Base-by-base conservation (phyloP, 805 yeast genomes). In the Kuraishia borneana region DNA sequence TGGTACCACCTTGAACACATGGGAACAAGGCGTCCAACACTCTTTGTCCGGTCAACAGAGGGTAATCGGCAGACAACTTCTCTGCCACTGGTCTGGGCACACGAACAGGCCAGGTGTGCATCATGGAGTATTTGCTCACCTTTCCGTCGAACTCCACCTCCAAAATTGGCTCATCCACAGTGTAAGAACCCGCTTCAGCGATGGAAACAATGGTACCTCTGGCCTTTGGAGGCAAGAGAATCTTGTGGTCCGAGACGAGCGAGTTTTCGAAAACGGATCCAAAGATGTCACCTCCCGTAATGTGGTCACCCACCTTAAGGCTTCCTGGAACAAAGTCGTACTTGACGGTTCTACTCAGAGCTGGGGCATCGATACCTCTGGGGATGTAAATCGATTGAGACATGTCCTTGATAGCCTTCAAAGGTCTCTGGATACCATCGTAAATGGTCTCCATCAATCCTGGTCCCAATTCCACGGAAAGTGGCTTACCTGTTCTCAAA, bases 31-130 rank as follows among this genome's bases (percentile, higher is more conserved):
- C 80, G 63, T 92, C 99, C 60, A 92, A 70, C 34, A 92, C 99
- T 73, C 99, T 83, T 70, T 92, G 99, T 52, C 99, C 99, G 14
- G 99, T 92, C 51, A 92, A 73, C 48, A 92, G 71, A 34, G 99
- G 99, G 60, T 82, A 75, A 62, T 89, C 92, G 29, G 98, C 97
- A 40, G 94, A 66, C 42, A 85, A 64, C 58, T 89, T 87, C 61
- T 87, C 94, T 34, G 96, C 82, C 32, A 89, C 97, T 13, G 99
- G 98, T 66, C 99, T 81, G 50, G 99, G 97, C 30, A 88, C 95
- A 71, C 99, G 87, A 42, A 92, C 98, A 25, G 99, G 99, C 99
- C 99, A 92, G 20, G 96, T 79, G 63, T 92, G 99, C 81, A 76
- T 85, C 96, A 92, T 87, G 30, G 94, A 70, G 68, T 83, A 89